These are phyloP conservation scores for Linnemannia exigua DNA, from an alignment of 192 early-diverging fungal genomes.

Conservation along the genomic window DNA sequence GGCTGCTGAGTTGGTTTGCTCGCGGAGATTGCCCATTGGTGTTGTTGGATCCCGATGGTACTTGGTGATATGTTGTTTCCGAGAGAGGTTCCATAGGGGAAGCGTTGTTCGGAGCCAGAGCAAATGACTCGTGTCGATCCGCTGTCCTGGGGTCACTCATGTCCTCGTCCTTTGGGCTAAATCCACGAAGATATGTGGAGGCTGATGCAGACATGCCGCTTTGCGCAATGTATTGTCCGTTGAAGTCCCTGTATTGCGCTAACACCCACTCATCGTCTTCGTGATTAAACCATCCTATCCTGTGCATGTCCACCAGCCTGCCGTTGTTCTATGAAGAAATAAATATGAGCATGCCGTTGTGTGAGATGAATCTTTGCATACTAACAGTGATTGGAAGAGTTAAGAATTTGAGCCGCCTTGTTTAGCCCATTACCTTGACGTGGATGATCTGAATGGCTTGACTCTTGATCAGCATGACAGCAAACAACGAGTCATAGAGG, in stretches of 20 bases:
- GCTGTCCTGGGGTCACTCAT: slow-evolving; percentile 18
- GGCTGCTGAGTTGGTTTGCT: not conserved
- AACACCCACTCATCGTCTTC: slow-evolving; percentile 76
- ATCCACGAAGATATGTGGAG: slow-evolving; percentile 31
- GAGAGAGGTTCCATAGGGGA: slow-evolving; percentile 17
- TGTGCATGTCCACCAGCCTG: slow-evolving; percentile 65
- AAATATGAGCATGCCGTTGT: not conserved
- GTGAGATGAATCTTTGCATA: not conserved
- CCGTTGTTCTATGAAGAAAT: slow-evolving; percentile 62
- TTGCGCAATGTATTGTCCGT: slow-evolving; percentile 55
- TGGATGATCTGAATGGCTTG: slow-evolving; percentile 77
- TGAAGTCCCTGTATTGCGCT: slow-evolving; percentile 58
- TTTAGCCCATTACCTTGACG: slow-evolving; percentile 61
- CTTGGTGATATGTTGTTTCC: slow-evolving; percentile 42
- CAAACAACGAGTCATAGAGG: slow-evolving; percentile 71
- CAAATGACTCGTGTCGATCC: slow-evolving; percentile 18
- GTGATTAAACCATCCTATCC: slow-evolving; percentile 73
- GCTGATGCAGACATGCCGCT: slow-evolving; percentile 13
- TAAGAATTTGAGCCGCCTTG: slow-evolving; percentile 15
- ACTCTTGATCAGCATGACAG: slow-evolving; percentile 78
- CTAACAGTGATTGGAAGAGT: not conserved
- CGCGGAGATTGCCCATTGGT: slow-evolving; percentile 10
- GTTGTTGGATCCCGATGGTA: slow-evolving; percentile 28
- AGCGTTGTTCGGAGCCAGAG: slow-evolving; percentile 17
- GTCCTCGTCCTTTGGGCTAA: slow-evolving; percentile 46